Evolutionary conservation across 2,329 filamentous ascomycete species (phyloP).

Genomic region (Pleoardoris graminearum): DNA sequence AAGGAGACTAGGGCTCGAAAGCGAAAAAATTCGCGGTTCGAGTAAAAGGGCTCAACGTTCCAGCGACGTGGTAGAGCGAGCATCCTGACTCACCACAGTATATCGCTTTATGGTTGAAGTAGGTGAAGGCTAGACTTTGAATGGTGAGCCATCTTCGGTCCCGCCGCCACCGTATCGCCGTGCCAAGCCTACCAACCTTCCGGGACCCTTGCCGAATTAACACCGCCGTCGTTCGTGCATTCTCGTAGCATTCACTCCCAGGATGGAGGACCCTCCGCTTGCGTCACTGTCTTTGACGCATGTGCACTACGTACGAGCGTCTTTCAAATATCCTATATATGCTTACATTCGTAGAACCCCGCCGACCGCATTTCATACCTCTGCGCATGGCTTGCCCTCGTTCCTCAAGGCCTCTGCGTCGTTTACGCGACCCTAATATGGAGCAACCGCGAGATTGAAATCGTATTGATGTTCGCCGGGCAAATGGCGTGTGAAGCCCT

Average conservation of each 20-base stretch:
- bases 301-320: conserved; percentile 81
- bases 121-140: conserved; percentile 2
- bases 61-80: conserved; percentile 3
- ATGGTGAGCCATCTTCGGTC: background rate
- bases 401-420: conserved; percentile 88
- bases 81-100: conserved; percentile 21
- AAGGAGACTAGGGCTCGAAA: background rate
- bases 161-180: conserved; percentile 2
- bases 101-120: background rate
- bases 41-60: background rate
- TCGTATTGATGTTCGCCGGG: conserved; percentile 85
- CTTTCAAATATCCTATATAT: background rate
- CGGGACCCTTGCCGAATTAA: conserved; percentile 9
- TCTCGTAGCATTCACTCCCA: conserved; percentile 9
- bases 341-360: conserved; percentile 69
- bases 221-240: conserved; percentile 14
- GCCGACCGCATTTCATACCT: conserved; percentile 80
- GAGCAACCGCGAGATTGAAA: conserved; percentile 87
- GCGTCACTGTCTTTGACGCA: conserved; percentile 93
- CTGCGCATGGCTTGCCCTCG: conserved; percentile 90
- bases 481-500: conserved; percentile 89
- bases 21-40: background rate
- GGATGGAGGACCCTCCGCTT: conserved; percentile 62
- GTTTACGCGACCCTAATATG: conserved; percentile 89
- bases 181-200: conserved; percentile 14